phyloP scores from a whole-genome alignment of 208 protist species.

The Trypanosoma brucei region DNA sequence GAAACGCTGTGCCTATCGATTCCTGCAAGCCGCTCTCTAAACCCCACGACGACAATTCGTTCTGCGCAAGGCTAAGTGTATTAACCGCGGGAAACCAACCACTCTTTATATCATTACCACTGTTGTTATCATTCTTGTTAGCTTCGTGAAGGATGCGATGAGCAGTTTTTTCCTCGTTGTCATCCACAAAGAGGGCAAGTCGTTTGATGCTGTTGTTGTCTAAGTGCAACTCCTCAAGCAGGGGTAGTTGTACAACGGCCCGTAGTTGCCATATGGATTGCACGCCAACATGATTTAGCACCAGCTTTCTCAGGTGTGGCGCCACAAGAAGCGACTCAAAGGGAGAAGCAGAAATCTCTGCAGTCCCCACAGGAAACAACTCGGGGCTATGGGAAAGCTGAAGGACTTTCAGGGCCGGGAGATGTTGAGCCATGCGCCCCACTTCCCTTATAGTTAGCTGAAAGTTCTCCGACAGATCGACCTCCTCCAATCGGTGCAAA shows the following conservation, averaged over 20 bases:
- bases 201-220: conserved; percentile 55
- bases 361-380: conserved; percentile 18
- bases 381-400: conserved; percentile 61
- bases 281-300: conserved; percentile 75
- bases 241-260: conserved; percentile 39
- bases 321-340: conserved; percentile 28
- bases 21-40: conserved; percentile 34
- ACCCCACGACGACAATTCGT: conserved; percentile 59
- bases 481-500: conserved; percentile 47
- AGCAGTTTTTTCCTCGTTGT: not conserved
- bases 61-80: conserved; percentile 77
- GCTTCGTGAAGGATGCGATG: not conserved
- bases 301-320: conserved; percentile 51
- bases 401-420: conserved; percentile 54
- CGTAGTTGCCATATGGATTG: conserved; percentile 48
- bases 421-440: conserved; percentile 39
- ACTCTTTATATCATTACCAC: not conserved
- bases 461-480: conserved; percentile 74
- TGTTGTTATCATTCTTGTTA: not conserved
- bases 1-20: conserved; percentile 45
- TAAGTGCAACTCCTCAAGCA: conserved; percentile 74
- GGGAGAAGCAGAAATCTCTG: too few species aligned
- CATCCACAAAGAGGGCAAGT: conserved; percentile 25
- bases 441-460: conserved; percentile 49
- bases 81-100: conserved; percentile 47